A percentile compares a stretch with the other conserved stretches of the same genome.
Conservation (phyloP, 2,329 filamentous ascomycete species). For the Arachnopeziza araneosa region DNA sequence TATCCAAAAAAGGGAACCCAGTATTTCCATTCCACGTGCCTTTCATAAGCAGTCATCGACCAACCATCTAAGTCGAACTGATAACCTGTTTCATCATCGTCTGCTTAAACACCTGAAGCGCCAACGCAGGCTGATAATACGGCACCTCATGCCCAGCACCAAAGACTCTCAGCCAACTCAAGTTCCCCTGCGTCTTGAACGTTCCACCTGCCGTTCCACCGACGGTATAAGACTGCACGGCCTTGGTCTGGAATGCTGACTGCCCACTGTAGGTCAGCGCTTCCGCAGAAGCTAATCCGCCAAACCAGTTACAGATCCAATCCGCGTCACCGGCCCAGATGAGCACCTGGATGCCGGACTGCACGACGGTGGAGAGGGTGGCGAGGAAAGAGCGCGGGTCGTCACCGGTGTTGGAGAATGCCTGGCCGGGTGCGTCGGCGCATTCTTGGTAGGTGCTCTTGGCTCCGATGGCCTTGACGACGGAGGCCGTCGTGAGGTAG, state of each 20-base stretch:
- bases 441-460: conserved; percentile 38
- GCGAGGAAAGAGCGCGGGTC: conserved; percentile 40
- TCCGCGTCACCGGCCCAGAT: conserved; percentile 54
- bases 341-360: conserved; percentile 43
- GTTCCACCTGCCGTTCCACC: conserved; percentile 41
- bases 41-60: no score
- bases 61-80: not conserved
- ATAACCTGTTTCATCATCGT: conserved; percentile 29
- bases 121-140: conserved; percentile 34
- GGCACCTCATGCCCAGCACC: conserved; percentile 38
- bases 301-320: conserved; percentile 51
- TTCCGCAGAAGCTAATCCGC: conserved; percentile 42
- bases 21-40: not conserved
- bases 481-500: conserved; percentile 35
- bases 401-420: conserved; percentile 39
- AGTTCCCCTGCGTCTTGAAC: conserved; percentile 45
- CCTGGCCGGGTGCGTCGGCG: conserved; percentile 31
- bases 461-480: conserved; percentile 42
- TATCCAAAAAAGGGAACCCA: no score
- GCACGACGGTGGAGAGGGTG: conserved; percentile 40
- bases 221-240: conserved; percentile 41
- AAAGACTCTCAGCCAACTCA: conserved; percentile 45
- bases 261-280: conserved; percentile 38
- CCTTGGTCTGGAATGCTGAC: conserved; percentile 35
- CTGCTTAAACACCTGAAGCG: conserved; percentile 43